Evolutionary conservation across 2,329 filamentous ascomycete species (phyloP), one percentile per base, ranked within the genome.

Genomic region (Penicillium griseofulvum): DNA sequence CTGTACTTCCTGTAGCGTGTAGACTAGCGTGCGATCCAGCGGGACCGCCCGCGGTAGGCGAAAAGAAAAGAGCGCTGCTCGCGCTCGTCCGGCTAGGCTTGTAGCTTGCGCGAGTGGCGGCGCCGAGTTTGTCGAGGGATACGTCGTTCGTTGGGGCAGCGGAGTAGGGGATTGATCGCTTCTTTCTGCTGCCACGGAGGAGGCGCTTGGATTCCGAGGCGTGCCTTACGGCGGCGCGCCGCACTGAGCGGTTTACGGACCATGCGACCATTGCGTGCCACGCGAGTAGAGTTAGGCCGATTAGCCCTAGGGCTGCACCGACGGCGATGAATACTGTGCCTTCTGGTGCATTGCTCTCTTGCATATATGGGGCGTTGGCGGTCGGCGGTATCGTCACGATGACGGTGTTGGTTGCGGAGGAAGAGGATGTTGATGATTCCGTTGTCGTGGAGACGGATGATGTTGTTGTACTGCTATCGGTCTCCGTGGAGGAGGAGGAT

Each of bases 321-420:
- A 97, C 94, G 22, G 87, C 88, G 66, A 99, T 99, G 77, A 99
- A 99, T 56, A 99, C 88, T 4, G 93, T 97, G 52, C 94, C 94
- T 68, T 97, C 89, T 2, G 94, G 94, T 11, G 92, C 80, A 50
- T 77, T 87, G 0, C 91, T 95, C 67, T 87, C 86, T 69, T 92
- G 87, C 90, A 97, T 96, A 71, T 90, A 99, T 16, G 93, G 91
- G 5, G 94, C 94, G 68, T 88, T 84, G 37, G 83, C 81, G 3
- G 90, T 96, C 26, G 91, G 89, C 8, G 94, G 94, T 3, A 97
- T 87, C 26, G 85, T 83, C 4, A 91, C 81, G 1, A 88, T 77
- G 5, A 92, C 89, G 61, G 88, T 89, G 22, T 24, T 56, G 16
- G 58, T 58, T 31, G 84, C 83, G 61, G 79, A 81, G 42, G 78